Evolutionary conservation across 495 filamentous ascomycete genomes (phyloP), one percentile per base, ranked within the genome.

Genomic region (Parathielavia appendiculata): DNA sequence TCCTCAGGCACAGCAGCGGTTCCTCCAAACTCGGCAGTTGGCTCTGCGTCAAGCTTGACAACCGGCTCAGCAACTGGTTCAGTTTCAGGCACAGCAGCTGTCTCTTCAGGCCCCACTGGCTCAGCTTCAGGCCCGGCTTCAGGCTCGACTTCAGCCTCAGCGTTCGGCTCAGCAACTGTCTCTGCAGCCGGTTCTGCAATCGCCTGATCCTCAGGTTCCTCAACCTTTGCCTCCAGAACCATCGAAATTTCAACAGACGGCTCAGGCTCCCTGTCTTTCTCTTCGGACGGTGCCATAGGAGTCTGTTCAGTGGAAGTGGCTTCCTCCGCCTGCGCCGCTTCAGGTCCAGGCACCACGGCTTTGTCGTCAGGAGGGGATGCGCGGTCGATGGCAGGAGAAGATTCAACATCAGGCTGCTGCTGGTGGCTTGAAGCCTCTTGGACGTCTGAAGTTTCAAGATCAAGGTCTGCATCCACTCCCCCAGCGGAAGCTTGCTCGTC

Each of bases 41-140:
- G 16, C 14, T 43, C 40, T 17, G 40, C 40, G 6, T 11, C 9
- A 4, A 11, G 14, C 36, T 39, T 11, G 36, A n/a, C 39, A 47
- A 47, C 41, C 17, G 49, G n/a, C 13, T 52, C 48, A n/a, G 26
- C 54, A 48, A 50, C 47, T 50, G 26, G 23, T 17, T 50, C 47
- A 34, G 38, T n/a, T 4, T 13, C 38, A 10, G 9, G 26, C 26
- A 30, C 6, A 30, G 26, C 26, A 30, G 26, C 26, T 30, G 26
- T 30, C 26, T 2, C 6, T 6, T 2, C 26, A 30, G 26, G 3
- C 26, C 6, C 6, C 3, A 30, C 26, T 30, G 26, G 26, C 26
- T 30, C 26, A 30, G 26, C 26, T 30, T 30, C 26, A 30, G 26
- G 26, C 26, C 6, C 26, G 26, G 26, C 26, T 2, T 6, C 26